These are phyloP conservation scores for Exophiala aquamarina DNA, from an alignment of 2,329 filamentous ascomycete species.

Conservation along the genomic window DNA sequence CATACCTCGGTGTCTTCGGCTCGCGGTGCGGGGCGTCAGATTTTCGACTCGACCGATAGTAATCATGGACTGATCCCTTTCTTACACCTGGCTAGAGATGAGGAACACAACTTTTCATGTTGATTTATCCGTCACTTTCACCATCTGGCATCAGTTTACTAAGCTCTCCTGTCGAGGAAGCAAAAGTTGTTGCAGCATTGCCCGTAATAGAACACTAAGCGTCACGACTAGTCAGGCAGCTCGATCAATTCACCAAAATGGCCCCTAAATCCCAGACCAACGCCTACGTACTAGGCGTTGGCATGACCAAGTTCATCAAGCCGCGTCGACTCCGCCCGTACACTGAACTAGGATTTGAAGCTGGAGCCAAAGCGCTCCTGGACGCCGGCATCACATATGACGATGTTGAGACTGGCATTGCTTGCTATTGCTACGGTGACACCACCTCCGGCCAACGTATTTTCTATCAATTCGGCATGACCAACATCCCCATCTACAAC, in stretches of 20 bases:
- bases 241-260: not conserved
- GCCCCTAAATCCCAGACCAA: constrained; percentile 45
- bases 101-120: too few species aligned
- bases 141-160: too few species aligned
- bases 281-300: constrained; percentile 90
- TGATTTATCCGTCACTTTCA: too few species aligned
- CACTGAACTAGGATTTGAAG: constrained; percentile 34
- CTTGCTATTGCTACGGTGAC: constrained; percentile 97
- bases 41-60: too few species aligned
- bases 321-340: constrained; percentile 33
- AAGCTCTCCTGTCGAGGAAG: too few species aligned
- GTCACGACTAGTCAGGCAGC: too few species aligned
- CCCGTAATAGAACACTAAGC: too few species aligned
- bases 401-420: constrained; percentile 89
- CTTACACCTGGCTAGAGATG: too few species aligned
- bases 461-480: constrained; percentile 99
- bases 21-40: too few species aligned
- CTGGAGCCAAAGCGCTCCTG: constrained; percentile 42
- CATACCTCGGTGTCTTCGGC: too few species aligned
- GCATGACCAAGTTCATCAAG: constrained; percentile 95
- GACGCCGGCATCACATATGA: constrained; percentile 93
- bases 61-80: too few species aligned
- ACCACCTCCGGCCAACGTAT: constrained; percentile 92
- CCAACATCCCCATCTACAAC: constrained; percentile 92
- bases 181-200: too few species aligned